Percentiles rank a stretch among this genome's conserved stretches.
Evolutionary conservation across 352 stramenopile genomes (phyloP).

Genomic region (Pythium pyrilobum): DNA sequence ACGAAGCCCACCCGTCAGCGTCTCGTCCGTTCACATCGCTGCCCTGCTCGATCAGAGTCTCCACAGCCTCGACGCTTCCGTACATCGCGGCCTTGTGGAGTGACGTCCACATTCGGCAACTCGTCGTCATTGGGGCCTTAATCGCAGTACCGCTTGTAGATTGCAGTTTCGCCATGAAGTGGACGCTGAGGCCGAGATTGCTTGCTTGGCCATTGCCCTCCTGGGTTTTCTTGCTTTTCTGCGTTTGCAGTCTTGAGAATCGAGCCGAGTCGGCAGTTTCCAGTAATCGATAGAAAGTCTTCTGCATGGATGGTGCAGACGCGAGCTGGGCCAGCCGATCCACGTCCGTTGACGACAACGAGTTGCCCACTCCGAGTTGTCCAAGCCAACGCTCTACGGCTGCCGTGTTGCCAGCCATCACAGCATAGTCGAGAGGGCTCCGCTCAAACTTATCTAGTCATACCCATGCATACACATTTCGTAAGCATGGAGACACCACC

Average conservation of each 20-base stretch:
- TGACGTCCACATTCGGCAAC: conserved; percentile 13
- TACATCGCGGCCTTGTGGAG: conserved; percentile 49
- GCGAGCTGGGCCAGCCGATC: conserved; percentile 28
- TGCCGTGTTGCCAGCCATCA: conserved; percentile 28
- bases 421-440: conserved; percentile 45
- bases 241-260: background rate
- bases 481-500: too few relatives aligned
- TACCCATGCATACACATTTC: background rate
- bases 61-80: conserved; percentile 30
- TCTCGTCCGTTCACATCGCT: conserved; percentile 34
- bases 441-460: conserved; percentile 34
- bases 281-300: conserved; percentile 29
- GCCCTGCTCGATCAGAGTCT: conserved; percentile 37
- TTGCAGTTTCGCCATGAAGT: conserved; percentile 29
- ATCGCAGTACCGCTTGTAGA: background rate
- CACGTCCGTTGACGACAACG: conserved; percentile 21
- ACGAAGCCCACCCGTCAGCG: conserved; percentile 47
- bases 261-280: conserved; percentile 27
- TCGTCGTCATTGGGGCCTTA: background rate
- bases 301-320: conserved; percentile 18
- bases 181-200: conserved; percentile 30
- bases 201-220: too few relatives aligned
- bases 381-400: conserved; percentile 31
- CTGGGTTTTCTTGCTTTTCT: background rate
- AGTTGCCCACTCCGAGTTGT: conserved; percentile 21